Conservation (phyloP, 768 basidiomycete species). For the Nidula microcarpa region DNA sequence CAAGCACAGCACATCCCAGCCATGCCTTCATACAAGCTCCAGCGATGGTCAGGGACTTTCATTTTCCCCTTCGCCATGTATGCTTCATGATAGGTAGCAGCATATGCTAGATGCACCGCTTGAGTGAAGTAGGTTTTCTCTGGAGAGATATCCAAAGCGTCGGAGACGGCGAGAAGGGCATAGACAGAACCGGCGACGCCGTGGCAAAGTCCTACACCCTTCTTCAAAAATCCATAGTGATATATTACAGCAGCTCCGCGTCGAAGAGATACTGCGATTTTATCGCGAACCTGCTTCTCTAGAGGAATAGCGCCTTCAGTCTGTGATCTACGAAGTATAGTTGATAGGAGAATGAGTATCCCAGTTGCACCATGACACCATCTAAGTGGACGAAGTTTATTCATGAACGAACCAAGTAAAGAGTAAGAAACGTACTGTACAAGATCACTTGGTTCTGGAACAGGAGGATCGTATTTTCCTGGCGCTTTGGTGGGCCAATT, state of each 20-base stretch:
- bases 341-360: constrained; percentile 43
- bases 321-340: constrained; percentile 28
- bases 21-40: constrained; percentile 56
- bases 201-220: constrained; percentile 61
- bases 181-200: constrained; percentile 54
- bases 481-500: constrained; percentile 52
- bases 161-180: constrained; percentile 45
- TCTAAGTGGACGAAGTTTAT: constrained; percentile 18
- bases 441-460: constrained; percentile 26
- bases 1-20: constrained; percentile 60
- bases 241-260: constrained; percentile 43
- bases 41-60: constrained; percentile 45
- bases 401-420: neutral
- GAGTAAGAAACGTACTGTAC: constrained; percentile 39
- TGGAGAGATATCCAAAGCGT: constrained; percentile 31
- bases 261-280: constrained; percentile 26
- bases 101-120: constrained; percentile 45
- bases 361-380: constrained; percentile 63
- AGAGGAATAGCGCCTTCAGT: constrained; percentile 15
- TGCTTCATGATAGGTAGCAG: constrained; percentile 31
- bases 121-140: constrained; percentile 24
- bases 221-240: constrained; percentile 43
- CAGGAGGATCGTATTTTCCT: constrained; percentile 5
- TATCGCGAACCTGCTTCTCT: constrained; percentile 16
- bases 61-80: constrained; percentile 36